phyloP scores from a whole-genome alignment of 2,329 filamentous ascomycete species.

The Penicillium sp. region DNA sequence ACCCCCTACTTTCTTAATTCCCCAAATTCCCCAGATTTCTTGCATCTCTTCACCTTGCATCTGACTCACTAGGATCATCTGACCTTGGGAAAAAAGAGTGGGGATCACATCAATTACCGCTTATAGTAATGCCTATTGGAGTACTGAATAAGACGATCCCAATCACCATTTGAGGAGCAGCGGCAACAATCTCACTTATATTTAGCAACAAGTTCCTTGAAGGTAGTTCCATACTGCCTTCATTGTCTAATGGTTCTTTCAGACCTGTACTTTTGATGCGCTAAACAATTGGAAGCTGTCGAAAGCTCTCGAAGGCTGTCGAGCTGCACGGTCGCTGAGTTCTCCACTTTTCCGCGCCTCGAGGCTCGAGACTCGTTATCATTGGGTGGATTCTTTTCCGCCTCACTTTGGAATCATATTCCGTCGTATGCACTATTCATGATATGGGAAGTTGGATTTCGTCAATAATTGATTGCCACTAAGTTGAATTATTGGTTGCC shows the following conservation, averaged over 20 bases:
- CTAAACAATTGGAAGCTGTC: neutral
- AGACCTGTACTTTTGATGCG: neutral
- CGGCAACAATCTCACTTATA: neutral
- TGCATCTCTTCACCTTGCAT: neutral
- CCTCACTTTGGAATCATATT: neutral
- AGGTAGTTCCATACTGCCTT: neutral
- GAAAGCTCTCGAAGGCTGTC: neutral
- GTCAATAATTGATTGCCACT: no score
- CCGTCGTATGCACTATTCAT: no score
- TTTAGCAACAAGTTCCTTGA: neutral
- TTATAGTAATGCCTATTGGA: neutral
- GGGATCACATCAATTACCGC: neutral
- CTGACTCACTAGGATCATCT: neutral
- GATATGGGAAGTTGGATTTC: no score
- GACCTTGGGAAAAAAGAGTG: neutral
- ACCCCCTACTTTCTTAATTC: neutral
- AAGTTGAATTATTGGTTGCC: no score
- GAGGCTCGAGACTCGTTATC: neutral
- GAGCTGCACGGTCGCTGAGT: neutral
- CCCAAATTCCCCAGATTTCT: neutral
- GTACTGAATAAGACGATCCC: neutral
- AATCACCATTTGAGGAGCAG: neutral
- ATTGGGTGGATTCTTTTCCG: neutral
- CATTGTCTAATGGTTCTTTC: neutral
- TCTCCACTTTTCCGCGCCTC: neutral